Evolutionary conservation across 257 asterid species (phyloP), one percentile per base, ranked within the genome.

Genomic region (Salvia splendens): DNA sequence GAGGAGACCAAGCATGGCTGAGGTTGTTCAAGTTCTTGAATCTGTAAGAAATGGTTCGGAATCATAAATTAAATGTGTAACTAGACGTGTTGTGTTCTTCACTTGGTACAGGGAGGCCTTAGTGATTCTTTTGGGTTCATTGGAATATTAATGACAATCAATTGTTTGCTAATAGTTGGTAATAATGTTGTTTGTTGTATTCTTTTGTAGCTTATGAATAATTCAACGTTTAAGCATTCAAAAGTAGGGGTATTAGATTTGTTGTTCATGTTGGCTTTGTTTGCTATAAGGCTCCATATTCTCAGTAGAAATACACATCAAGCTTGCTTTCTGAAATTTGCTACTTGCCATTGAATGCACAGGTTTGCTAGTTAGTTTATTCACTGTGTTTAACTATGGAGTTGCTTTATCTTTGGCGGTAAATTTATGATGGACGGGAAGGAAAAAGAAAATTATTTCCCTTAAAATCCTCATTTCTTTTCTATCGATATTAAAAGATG

Each of bases 1-100:
- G 17, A 85, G 84, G 80, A 84, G 98, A 70, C 96, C 98, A 28
- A 91, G 89, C 81, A 91, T 91, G 95, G 96, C 95, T 45, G 98
- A 91, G 79, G 95, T 84, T 24, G 89, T 89, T 59, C 96, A 91
- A 77, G 85, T 91, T 85, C 96, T 91, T n/a, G 98, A 91, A 77
- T 82, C 96, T 54, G 74, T 90, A 68, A 78, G 95, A 64, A 90
- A 88, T 72, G 96, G 91, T 60, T 79, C 78, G 9, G 88, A 77
- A 54, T 53, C 35, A 20, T 52, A 9, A 14, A 2, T 4, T 7
- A 17, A n/a, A 17, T 24, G 63, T 33, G 64, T 65, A 55, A 66
- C 54, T 59, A 38, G 69, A 38, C 67, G 73, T 28, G 7, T 47
- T 65, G 73, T 28, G 7, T 47, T 65, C 6, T 48, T 14, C 60